Base-by-base conservation (phyloP, 805 yeast genomes). In the Metschnikowia peoriensis region DNA sequence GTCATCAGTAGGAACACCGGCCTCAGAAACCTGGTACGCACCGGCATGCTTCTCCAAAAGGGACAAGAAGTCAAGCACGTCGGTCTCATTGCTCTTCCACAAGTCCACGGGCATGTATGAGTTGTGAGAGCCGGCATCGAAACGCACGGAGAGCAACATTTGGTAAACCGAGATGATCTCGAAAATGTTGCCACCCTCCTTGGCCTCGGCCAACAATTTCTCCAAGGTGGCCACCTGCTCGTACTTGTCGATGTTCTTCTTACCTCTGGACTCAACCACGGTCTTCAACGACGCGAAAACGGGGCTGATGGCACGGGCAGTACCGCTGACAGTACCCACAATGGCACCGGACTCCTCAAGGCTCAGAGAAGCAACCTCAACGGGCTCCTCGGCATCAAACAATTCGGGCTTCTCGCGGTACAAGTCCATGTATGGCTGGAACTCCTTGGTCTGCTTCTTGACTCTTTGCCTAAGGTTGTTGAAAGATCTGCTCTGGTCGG, bases 241-340 rank as follows among this genome's bases (percentile, higher is more conserved):
- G 57, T 67, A 69, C 58, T 85, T 83, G 69, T 93, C 97, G 57
- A 90, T 87, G 69, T 89, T 91, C 78, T 89, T 93, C 79, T 92
- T 92, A 77, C 99, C 99, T 75, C 99, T 86, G 46, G 91, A 79
- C 71, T 94, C 98, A 54, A 88, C 75, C 52, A 94, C 84, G 50
- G 83, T 71, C 67, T 86, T 81, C 67, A 94, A 78, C 37, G 88
- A 82, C 52, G 84, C 76, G 76, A 92, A 90, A 51, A 91, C 84
- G 16, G 78, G 71, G 54, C 75, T 64, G 60, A 72, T 64, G 40
- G 59, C 61, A 59, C 75, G 74, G 38, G 74, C 72, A 10, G 69
- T 65, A 46, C 76, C 77, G 53, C 70, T 73, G 38, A 76, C 68
- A 28, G 54, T 52, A 44, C 59, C 58, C n/a, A 51, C 58, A 65